Evolutionary conservation across 2,329 filamentous ascomycete genomes (phyloP).

Genomic region (Plectosphaerella sp.): DNA sequence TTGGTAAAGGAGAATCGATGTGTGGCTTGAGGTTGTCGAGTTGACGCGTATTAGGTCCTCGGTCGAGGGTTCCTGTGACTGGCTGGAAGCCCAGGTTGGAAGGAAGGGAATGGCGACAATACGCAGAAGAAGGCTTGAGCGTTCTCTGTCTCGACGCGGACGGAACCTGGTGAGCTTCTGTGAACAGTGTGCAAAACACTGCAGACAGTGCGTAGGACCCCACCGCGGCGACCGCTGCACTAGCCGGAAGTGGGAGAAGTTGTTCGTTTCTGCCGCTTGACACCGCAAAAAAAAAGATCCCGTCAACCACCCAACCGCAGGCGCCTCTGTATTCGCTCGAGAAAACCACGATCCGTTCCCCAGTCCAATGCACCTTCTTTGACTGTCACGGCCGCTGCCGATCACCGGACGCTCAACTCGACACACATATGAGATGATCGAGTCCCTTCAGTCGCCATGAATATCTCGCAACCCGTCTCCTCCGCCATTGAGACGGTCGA

Average conservation of each 20-base stretch:
- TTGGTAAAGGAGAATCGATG: not conserved
- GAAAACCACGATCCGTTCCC: not conserved
- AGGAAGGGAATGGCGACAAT: not conserved
- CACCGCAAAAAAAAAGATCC: constrained; percentile 42
- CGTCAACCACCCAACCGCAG: constrained; percentile 8
- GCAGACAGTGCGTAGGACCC: too few species aligned
- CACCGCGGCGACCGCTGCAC: too few species aligned
- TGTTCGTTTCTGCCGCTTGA: constrained; percentile 30
- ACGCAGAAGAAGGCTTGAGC: constrained; percentile 8
- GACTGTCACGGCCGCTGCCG: too few species aligned
- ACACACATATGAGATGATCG: not conserved
- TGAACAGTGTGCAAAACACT: too few species aligned
- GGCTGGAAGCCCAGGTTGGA: not conserved
- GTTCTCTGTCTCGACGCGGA: not conserved
- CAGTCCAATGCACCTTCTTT: too few species aligned
- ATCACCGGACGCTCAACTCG: not conserved
- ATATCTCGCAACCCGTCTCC: constrained; percentile 74
- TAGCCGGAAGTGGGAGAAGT: too few species aligned
- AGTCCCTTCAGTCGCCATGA: constrained; percentile 42
- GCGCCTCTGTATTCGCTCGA: not conserved
- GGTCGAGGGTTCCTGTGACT: too few species aligned
- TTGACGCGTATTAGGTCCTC: too few species aligned
- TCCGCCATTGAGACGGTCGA: constrained; percentile 83
- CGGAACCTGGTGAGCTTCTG: too few species aligned
- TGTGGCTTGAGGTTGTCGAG: not conserved